Conservation (phyloP, 768 basidiomycete genomes). For the Tylopilus sp. region DNA sequence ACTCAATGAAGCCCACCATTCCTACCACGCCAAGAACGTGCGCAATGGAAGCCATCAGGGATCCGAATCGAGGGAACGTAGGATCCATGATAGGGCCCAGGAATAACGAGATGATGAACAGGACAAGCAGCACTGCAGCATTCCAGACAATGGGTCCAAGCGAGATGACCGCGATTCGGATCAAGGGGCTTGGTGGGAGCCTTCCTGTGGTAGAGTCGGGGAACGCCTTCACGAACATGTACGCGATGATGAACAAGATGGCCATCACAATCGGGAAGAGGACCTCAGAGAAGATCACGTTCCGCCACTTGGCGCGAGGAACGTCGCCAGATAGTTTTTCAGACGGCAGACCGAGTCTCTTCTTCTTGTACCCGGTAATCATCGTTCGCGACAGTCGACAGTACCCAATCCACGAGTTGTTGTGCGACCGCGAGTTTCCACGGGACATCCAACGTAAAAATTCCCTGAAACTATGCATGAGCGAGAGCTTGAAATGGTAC, state of each 20-base stretch:
- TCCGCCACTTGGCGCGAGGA: slow-evolving; percentile 89
- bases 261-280: slow-evolving; percentile 86
- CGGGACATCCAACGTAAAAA: slow-evolving; percentile 99
- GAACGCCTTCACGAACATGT: slow-evolving; percentile 93
- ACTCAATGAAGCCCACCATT: slow-evolving; percentile 93
- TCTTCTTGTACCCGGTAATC: slow-evolving; percentile 99
- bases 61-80: slow-evolving; percentile 85
- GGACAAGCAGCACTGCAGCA: slow-evolving; percentile 76
- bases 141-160: slow-evolving; percentile 97
- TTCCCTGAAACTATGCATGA: slow-evolving; percentile 53
- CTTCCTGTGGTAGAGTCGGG: slow-evolving; percentile 50
- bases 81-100: slow-evolving; percentile 87
- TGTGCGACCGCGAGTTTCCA: slow-evolving; percentile 95
- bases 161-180: slow-evolving; percentile 90
- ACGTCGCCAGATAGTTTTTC: slow-evolving; percentile 96
- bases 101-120: slow-evolving; percentile 90
- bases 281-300: slow-evolving; percentile 84
- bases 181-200: slow-evolving; percentile 75
- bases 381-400: slow-evolving; percentile 96
- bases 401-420: slow-evolving; percentile 99
- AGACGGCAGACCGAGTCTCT: slow-evolving; percentile 92
- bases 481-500: neutral
- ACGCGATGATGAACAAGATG: slow-evolving; percentile 79
- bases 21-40: slow-evolving; percentile 82
- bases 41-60: slow-evolving; percentile 87